Conservation (phyloP, 768 basidiomycete genomes). For the Sporobolomyces pararoseus region DNA sequence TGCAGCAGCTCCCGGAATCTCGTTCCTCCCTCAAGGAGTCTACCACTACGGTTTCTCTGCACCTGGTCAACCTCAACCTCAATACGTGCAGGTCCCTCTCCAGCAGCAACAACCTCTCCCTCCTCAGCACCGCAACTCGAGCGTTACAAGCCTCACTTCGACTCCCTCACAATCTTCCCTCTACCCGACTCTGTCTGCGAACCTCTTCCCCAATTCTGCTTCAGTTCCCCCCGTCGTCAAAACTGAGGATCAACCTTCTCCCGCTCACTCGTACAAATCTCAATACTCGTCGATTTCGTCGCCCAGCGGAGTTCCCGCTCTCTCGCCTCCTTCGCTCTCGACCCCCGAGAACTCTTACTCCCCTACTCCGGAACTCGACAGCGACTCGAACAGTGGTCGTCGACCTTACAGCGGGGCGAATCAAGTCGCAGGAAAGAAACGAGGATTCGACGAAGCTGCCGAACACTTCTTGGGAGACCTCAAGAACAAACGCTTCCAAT, state of each 20-base stretch:
- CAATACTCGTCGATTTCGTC: conserved; percentile 35
- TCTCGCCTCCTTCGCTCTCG: conserved; percentile 36
- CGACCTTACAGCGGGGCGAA: conserved; percentile 2
- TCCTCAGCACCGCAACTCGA: conserved; percentile 15
- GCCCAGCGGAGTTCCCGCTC: conserved; percentile 26
- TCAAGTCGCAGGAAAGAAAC: conserved; percentile 37
- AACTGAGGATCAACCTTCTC: conserved; percentile 19
- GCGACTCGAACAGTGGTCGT: not conserved
- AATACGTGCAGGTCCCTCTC: not conserved
- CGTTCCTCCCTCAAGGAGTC: conserved; percentile 21
- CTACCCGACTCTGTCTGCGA: conserved; percentile 24
- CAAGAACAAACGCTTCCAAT: conserved; percentile 37
- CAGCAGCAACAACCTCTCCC: not conserved
- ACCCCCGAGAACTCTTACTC: conserved; percentile 39
- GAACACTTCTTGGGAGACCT: conserved; percentile 30
- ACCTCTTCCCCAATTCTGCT: not conserved
- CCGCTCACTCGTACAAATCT: conserved; percentile 11
- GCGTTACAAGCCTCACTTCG: conserved; percentile 6
- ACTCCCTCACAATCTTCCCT: conserved; percentile 11
- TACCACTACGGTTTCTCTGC: conserved; percentile 22
- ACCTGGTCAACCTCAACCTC: conserved; percentile 1
- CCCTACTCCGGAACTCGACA: conserved; percentile 31
- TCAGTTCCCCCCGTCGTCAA: not conserved
- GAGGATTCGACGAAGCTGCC: conserved; percentile 39
- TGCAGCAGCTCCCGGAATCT: not conserved